These are phyloP conservation scores for Daldinia loculata DNA, from an alignment of 495 filamentous ascomycete genomes.

Conservation along the genomic window DNA sequence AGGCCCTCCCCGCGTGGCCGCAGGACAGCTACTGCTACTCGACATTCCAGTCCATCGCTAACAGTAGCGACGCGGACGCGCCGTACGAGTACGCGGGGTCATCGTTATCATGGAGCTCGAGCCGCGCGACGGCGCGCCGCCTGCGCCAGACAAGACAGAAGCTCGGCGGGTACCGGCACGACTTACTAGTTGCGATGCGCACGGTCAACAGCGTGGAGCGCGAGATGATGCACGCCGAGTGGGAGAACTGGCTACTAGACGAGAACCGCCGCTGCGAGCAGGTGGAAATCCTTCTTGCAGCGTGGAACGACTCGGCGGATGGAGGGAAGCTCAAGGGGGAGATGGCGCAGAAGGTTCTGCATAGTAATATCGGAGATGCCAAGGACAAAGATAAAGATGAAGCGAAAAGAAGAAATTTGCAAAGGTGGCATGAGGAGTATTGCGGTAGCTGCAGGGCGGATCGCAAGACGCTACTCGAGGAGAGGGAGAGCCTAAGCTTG, in stretches of 20 bases:
- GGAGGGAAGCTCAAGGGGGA: background rate
- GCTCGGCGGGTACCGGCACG: conserved; percentile 86
- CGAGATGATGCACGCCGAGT: conserved; percentile 85
- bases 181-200: conserved; percentile 88
- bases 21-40: conserved; percentile 59
- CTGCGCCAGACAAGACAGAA: conserved; percentile 80
- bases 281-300: conserved; percentile 60
- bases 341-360: conserved; percentile 44
- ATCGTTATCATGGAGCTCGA: conserved; percentile 56
- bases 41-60: conserved; percentile 64
- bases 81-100: conserved; percentile 56
- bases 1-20: conserved; percentile 39
- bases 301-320: conserved; percentile 23
- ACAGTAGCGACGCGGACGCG: conserved; percentile 61
- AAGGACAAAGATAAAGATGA: conserved; percentile 27
- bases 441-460: conserved; percentile 77
- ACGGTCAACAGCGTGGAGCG: conserved; percentile 88
- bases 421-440: conserved; percentile 73
- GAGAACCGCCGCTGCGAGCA: conserved; percentile 75
- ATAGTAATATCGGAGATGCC: background rate
- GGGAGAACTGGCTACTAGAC: conserved; percentile 85
- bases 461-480: conserved; percentile 49
- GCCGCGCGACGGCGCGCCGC: conserved; percentile 68
- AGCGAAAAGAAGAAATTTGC: conserved; percentile 59
- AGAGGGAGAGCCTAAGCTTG: conserved; percentile 39